Evolutionary conservation across 345 rosid species (phyloP), one percentile per base, ranked within the genome.

Genomic region (Angophora floribunda): DNA sequence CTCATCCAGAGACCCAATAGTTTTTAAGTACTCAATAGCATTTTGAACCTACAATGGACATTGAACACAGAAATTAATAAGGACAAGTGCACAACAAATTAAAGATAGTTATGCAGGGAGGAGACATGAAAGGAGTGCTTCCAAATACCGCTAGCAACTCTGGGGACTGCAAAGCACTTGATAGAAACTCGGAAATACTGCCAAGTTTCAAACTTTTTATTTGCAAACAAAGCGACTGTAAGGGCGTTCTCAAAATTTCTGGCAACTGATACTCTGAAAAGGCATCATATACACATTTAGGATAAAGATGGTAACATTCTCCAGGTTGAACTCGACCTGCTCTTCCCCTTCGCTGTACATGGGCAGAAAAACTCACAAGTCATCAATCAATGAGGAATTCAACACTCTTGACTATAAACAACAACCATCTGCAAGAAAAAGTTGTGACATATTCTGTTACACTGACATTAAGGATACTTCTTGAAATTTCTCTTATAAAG

Each of bases 261-360:
- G 99, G 99, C 89, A 97, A 93, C 89, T 97, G 99, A 93, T 95
- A 96, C 88, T 96, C 99, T 53, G 95, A 86, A 92, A 97, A 96
- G 90, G 99, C 93, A 88, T 95, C 95, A 92, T 96, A 94, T 49
- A 96, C 95, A 79, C 95, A 96, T 93, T 93, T 94, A 85, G 99
- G 99, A 93, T 95, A 97, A 61, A 97, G 97, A 93, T 93, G 96
- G 92, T 94, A 96, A 88, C 99, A 96, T 91, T 95, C 97, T 88
- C 99, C 99, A 28, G 97, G 97, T 91, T 91, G 98, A 88, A 97
- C 97, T 88, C 99, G 97, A 52, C 99, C 99, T 52, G 99, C 98
- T 92, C 99, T 93, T 88, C 99, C 99, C 93, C 97, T 92, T 93
- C 99, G 94, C 99, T 97, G 90, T 87, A 92, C 53, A 70, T 36